Evolutionary conservation across 441 rosid genomes (phyloP).

Genomic region (Croton setiger): DNA sequence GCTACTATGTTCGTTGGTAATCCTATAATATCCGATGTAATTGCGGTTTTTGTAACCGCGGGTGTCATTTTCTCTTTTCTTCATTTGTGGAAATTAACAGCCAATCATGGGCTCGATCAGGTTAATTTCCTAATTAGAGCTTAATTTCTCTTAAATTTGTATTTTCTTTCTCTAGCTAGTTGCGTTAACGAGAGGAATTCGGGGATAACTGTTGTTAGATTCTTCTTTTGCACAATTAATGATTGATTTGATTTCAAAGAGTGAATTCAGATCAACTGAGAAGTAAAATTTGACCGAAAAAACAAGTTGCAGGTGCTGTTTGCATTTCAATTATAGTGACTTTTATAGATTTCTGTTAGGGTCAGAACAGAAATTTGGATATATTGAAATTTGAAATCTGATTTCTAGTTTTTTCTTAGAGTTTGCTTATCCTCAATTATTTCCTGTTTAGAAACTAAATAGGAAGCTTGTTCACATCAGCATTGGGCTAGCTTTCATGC

Average conservation of each 20-base stretch:
- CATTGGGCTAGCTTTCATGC: conserved; percentile 80
- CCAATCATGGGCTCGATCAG: conserved; percentile 24
- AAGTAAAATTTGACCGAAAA: neutral
- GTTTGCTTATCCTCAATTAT: conserved; percentile 18
- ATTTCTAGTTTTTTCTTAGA: neutral
- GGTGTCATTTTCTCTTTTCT: conserved; percentile 15
- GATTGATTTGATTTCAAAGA: neutral
- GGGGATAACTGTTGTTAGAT: no score
- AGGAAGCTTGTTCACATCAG: conserved; percentile 91
- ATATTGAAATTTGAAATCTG: neutral
- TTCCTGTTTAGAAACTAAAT: conserved; percentile 56
- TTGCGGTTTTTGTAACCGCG: conserved; percentile 5
- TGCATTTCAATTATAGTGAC: neutral
- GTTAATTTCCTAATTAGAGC: neutral
- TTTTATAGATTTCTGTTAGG: no score
- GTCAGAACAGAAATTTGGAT: neutral
- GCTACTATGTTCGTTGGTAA: neutral
- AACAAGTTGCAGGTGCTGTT: neutral
- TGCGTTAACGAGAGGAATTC: no score
- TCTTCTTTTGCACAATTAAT: no score
- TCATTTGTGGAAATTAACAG: conserved; percentile 19
- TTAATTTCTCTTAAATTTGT: neutral
- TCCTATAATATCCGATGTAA: conserved; percentile 10
- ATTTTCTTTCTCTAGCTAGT: neutral
- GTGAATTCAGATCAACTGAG: neutral